A percentile compares a stretch with the other conserved stretches of the same genome.
These are phyloP conservation scores for Earliella scabrosa DNA, from an alignment of 1,284 basidiomycete genomes.

Conservation along the genomic window DNA sequence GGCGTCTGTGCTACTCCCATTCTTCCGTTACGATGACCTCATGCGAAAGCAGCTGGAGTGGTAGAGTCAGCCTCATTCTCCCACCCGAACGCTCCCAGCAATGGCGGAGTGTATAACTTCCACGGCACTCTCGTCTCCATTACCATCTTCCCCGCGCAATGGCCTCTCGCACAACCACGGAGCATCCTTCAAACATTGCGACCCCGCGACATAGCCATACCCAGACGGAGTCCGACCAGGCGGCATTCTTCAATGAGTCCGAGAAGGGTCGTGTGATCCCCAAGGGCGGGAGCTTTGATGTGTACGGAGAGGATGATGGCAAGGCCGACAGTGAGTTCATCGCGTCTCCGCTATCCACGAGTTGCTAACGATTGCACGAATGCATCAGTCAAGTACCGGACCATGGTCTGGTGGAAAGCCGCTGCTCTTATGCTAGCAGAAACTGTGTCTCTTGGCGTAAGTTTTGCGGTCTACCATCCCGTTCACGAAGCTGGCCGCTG, in stretches of 20 bases:
- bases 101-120: too few species aligned
- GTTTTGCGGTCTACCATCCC: too few species aligned
- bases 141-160: background rate
- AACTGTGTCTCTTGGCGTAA: constrained; percentile 37
- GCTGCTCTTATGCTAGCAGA: constrained; percentile 39
- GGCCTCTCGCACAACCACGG: background rate
- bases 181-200: background rate
- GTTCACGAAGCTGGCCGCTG: too few species aligned
- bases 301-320: constrained; percentile 17
- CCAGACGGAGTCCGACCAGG: background rate
- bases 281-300: constrained; percentile 6
- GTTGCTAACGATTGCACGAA: background rate
- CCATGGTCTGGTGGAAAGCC: constrained; percentile 40
- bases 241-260: background rate
- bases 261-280: background rate
- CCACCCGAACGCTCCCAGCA: too few species aligned
- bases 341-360: background rate
- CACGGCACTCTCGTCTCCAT: background rate
- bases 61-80: too few species aligned
- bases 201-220: background rate
- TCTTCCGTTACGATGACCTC: background rate
- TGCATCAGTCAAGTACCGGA: constrained; percentile 37
- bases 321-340: constrained; percentile 22
- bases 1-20: too few species aligned
- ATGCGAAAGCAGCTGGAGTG: too few species aligned